These are phyloP conservation scores for Chaetomiaceae sp. DNA, from an alignment of 2,329 filamentous ascomycete genomes.

Conservation along the genomic window DNA sequence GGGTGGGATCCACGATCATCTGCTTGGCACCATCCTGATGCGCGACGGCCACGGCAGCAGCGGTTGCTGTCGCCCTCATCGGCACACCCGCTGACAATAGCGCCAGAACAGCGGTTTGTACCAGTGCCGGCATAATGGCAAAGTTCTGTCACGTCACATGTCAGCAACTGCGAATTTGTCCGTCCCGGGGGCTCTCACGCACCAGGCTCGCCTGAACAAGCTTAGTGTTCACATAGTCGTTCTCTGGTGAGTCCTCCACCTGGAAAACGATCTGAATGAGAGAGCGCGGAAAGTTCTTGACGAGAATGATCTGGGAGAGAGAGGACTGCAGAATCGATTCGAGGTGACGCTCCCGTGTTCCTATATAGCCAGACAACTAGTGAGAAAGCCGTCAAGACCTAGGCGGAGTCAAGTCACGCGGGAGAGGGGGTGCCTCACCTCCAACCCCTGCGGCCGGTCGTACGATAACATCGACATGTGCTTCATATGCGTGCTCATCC, in stretches of 20 bases:
- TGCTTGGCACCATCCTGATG: constrained; percentile 36
- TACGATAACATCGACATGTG: constrained; percentile 82
- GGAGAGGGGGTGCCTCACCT: constrained; percentile 47
- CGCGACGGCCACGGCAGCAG: constrained; percentile 58
- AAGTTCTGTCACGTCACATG: constrained; percentile 54
- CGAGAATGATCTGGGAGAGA: constrained; percentile 67
- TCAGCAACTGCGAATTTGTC: constrained; percentile 18
- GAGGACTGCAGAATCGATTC: constrained; percentile 70
- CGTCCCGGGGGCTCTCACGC: constrained; percentile 27
- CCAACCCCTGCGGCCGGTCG: constrained; percentile 80
- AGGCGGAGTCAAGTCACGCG: background rate
- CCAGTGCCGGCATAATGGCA: constrained; percentile 70
- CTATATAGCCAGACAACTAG: constrained; percentile 36
- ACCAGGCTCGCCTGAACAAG: constrained; percentile 57
- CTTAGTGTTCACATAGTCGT: constrained; percentile 58
- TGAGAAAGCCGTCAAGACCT: constrained; percentile 11
- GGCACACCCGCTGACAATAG: constrained; percentile 80
- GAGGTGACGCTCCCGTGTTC: constrained; percentile 73
- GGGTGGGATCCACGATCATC: constrained; percentile 56
- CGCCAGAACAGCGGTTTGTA: constrained; percentile 74
- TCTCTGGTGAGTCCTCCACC: constrained; percentile 62
- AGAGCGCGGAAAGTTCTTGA: constrained; percentile 69
- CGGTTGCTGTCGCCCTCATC: constrained; percentile 65
- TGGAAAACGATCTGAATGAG: constrained; percentile 81
- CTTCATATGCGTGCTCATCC: constrained; percentile 89